Evolutionary conservation across 2,329 filamentous ascomycete genomes (phyloP), one percentile per base, ranked within the genome.

Genomic region (Neofusicoccum kwambonambiense): DNA sequence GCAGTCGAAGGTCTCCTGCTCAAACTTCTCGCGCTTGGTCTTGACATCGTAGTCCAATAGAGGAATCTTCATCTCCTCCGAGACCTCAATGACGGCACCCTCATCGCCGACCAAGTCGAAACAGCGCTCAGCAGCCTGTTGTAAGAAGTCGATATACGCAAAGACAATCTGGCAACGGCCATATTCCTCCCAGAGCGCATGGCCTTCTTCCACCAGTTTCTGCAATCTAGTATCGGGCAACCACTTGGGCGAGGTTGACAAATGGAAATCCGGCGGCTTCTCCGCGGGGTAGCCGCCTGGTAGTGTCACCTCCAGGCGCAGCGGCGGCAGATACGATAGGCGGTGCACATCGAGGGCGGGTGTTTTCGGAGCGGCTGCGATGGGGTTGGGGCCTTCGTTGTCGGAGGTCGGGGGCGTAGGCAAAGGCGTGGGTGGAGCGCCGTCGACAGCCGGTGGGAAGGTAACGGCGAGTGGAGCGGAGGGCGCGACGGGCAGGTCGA

Each of bases 1-100:
- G 69, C 94, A 98, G 61, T 93, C 88, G 73, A 95, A 97, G 0
- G 92, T 96, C 70, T 89, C 90, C 69, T 87, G 87, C 66, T 95
- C 89, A 74, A 97, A 98, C 0, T 88, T 87, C 22, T 87, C 86
- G 63, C 87, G 86, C 72, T 90, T 90, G 6, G 90, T 88, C 67
- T 89, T 88, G 65, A 87, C 88, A 72, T 97, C 90, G 71, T 91
- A 92, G 69, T 93, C 90, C 49, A 97, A 77, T 13, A 97, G 82
- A 4, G 88, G 84, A 17, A 91, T 86, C 76, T 92, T 90, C 64
- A 85, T 69, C 3, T 80, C 76, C 5, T 77, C 75, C 0, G 84
- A 74, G 13, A 88, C 74, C 27, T 75, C 76, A n/a, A 87, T 71
- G 79, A 51, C 49, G 12, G 50, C 77, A 2, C 76, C 77, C 31